Percentiles rank a stretch among this genome's conserved stretches.
Evolutionary conservation across 345 rosid genomes (phyloP).

Genomic region (Populus davidiana): DNA sequence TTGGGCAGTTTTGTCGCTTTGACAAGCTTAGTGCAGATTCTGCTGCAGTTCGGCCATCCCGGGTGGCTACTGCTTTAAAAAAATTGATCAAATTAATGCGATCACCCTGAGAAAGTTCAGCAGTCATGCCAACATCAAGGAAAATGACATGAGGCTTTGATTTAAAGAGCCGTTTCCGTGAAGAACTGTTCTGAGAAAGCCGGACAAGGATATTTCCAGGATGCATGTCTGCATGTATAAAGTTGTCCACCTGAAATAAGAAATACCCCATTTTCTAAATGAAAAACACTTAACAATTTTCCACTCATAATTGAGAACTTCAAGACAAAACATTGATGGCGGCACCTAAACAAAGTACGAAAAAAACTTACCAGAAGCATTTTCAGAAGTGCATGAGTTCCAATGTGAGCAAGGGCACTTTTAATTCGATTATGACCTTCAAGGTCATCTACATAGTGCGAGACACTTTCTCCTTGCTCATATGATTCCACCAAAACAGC

Average conservation of each 20-base stretch:
- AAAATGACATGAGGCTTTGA: constrained; percentile 92
- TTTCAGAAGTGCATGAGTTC: constrained; percentile 94
- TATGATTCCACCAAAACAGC: constrained; percentile 92
- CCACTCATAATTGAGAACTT: neutral
- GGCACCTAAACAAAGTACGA: neutral
- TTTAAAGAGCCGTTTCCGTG: constrained; percentile 59
- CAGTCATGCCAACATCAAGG: constrained; percentile 99
- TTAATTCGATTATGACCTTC: constrained; percentile 65
- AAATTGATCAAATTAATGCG: constrained; percentile 75
- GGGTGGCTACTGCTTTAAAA: constrained; percentile 84
- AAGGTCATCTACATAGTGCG: constrained; percentile 74
- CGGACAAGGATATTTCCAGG: constrained; percentile 96
- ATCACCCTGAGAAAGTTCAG: constrained; percentile 85
- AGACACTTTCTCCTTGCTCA: constrained; percentile 91
- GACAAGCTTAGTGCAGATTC: constrained; percentile 77
- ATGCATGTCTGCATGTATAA: constrained; percentile 99
- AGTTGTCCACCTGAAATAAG: constrained; percentile 84
- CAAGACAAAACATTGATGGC: neutral
- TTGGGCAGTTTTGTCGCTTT: constrained; percentile 81
- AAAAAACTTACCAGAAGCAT: constrained; percentile 78
- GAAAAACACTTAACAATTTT: neutral
- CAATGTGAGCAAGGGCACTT: constrained; percentile 84
- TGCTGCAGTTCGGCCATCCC: constrained; percentile 94
- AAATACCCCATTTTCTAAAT: constrained; percentile 7
- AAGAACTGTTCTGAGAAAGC: constrained; percentile 55